Evolutionary conservation across 2,329 filamentous ascomycete species (phyloP).

Genomic region (Rhynchosporium graminicola): DNA sequence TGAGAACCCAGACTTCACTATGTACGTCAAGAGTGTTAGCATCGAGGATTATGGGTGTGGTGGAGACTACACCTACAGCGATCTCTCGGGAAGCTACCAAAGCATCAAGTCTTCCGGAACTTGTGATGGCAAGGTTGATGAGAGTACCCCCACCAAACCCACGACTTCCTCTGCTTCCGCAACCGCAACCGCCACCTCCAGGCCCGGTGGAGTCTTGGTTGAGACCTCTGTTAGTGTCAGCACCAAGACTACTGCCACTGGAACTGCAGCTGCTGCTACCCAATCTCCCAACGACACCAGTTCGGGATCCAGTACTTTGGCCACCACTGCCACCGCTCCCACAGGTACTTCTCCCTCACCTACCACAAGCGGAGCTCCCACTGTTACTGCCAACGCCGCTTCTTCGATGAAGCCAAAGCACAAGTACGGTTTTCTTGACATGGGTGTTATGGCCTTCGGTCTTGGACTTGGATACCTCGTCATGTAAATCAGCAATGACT

Average conservation of each 20-base stretch:
- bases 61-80: constrained; percentile 51
- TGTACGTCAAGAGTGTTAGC: constrained; percentile 52
- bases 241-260: background rate
- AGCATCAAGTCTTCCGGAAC: constrained; percentile 46
- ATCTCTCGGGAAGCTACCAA: constrained; percentile 49
- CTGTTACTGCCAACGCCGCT: constrained; percentile 35
- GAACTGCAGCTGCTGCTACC: constrained; percentile 21
- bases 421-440: constrained; percentile 36
- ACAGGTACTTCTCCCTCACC: constrained; percentile 36
- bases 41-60: constrained; percentile 54
- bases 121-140: constrained; percentile 27
- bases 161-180: constrained; percentile 16
- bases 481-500: constrained; percentile 33
- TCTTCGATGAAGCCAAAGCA: constrained; percentile 30
- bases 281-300: constrained; percentile 17
- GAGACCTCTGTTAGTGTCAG: constrained; percentile 8
- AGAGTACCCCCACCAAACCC: constrained; percentile 6
- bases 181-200: constrained; percentile 19
- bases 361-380: constrained; percentile 3
- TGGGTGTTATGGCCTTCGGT: constrained; percentile 37
- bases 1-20: constrained; percentile 49
- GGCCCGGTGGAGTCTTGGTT: constrained; percentile 11
- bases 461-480: constrained; percentile 40
- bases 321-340: constrained; percentile 20
- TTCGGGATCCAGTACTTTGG: constrained; percentile 18